phyloP scores from a whole-genome alignment of 495 filamentous ascomycete genomes.

The Cercophora newfieldiana region DNA sequence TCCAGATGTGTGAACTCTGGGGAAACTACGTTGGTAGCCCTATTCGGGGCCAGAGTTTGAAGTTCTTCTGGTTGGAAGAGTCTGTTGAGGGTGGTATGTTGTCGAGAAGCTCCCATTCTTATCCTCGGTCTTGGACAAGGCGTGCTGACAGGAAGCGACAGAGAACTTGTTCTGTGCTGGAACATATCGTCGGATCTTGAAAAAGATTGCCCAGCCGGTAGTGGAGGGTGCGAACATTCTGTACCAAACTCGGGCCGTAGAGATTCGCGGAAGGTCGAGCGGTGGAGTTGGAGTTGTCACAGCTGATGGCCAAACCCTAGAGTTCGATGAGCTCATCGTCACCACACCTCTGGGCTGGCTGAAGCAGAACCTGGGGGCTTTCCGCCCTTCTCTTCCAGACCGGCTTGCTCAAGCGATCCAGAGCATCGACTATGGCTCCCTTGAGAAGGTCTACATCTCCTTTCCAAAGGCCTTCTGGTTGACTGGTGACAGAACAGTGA shows the following conservation, averaged over 20 bases:
- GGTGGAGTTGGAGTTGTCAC: slow-evolving; percentile 56
- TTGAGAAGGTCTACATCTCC: slow-evolving; percentile 92
- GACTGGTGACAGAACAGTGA: slow-evolving; percentile 31
- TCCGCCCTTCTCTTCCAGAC: slow-evolving; percentile 67
- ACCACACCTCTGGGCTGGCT: slow-evolving; percentile 89
- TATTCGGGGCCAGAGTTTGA: slow-evolving; percentile 77
- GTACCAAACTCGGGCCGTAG: slow-evolving; percentile 45
- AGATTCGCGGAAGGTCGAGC: slow-evolving; percentile 48
- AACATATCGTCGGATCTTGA: slow-evolving; percentile 78
- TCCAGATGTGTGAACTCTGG: slow-evolving; percentile 76
- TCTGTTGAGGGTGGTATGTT: slow-evolving; percentile 81
- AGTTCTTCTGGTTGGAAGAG: slow-evolving; percentile 94
- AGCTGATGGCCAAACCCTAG: slow-evolving; percentile 47
- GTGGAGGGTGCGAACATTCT: slow-evolving; percentile 62
- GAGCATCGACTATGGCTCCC: slow-evolving; percentile 77
- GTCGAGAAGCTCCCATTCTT: background rate
- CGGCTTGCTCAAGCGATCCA: slow-evolving; percentile 70
- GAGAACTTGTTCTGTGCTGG: slow-evolving; percentile 87
- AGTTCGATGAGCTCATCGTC: slow-evolving; percentile 83
- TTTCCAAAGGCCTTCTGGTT: slow-evolving; percentile 72
- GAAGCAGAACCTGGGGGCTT: slow-evolving; percentile 69
- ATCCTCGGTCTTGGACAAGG: background rate
- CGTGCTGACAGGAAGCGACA: slow-evolving; percentile 34
- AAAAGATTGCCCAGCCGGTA: slow-evolving; percentile 63
- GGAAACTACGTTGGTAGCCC: slow-evolving; percentile 83